Conservation (phyloP, 23 red algal genomes). For the Gracilaria domingensis region DNA sequence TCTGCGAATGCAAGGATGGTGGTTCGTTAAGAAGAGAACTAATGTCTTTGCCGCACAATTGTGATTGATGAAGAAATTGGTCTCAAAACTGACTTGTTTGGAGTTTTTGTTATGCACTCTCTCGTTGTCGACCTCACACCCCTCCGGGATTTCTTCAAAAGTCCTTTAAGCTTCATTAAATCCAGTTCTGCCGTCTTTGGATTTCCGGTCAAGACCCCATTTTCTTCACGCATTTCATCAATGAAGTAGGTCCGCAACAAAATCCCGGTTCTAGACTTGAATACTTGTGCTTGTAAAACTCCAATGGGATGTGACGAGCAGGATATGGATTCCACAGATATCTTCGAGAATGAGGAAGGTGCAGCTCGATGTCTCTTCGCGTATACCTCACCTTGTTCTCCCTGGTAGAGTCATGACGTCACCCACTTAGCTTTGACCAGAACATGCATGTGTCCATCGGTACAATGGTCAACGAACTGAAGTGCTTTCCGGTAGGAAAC, state of each 20-base stretch:
- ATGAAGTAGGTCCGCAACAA: background rate
- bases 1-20: too few relatives aligned
- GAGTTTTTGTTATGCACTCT: too few relatives aligned
- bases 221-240: constrained; percentile 12
- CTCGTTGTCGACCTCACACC: too few relatives aligned
- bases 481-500: constrained; percentile 9
- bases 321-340: background rate
- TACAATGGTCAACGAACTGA: background rate
- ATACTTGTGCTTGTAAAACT: background rate
- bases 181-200: background rate
- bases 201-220: background rate
- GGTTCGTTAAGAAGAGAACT: too few relatives aligned
- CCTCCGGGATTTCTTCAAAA: too few relatives aligned
- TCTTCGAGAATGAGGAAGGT: background rate
- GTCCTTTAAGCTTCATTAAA: background rate
- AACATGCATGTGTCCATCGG: background rate
- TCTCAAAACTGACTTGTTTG: too few relatives aligned
- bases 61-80: too few relatives aligned
- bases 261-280: background rate
- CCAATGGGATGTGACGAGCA: constrained; percentile 18
- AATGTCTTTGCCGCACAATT: too few relatives aligned
- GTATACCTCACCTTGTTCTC: constrained; percentile 9
- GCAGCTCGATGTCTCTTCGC: background rate
- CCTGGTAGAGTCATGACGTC: background rate
- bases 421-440: constrained; percentile 1